These are phyloP conservation scores for Discostella pseudostelligera DNA, from an alignment of 108 stramenopile species.

Conservation along the genomic window DNA sequence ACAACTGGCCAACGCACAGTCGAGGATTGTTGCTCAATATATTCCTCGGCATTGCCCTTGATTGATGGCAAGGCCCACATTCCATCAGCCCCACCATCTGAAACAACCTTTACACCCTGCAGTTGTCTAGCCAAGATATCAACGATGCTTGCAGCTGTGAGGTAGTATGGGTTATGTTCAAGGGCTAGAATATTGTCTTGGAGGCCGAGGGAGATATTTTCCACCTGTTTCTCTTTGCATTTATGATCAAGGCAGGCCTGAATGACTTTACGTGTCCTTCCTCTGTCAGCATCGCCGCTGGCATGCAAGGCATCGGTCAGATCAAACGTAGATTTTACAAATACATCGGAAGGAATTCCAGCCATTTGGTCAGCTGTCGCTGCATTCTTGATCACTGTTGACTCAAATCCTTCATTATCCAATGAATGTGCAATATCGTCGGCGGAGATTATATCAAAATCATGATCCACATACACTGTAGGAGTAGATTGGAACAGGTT, in stretches of 20 bases:
- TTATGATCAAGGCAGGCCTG: conserved; percentile 18
- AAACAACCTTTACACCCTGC: conserved; percentile 5
- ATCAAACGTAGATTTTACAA: conserved; percentile 27
- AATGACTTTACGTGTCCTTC: conserved; percentile 17
- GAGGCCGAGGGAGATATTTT: conserved; percentile 18
- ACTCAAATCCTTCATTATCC: conserved; percentile 47
- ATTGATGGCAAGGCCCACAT: conserved; percentile 29
- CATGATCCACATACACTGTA: conserved; percentile 58
- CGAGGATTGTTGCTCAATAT: conserved; percentile 18
- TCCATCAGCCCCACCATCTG: conserved; percentile 36
- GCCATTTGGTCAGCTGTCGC: conserved; percentile 13
- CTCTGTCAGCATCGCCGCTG: conserved; percentile 28
- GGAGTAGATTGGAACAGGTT: no score
- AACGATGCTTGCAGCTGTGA: conserved; percentile 30
- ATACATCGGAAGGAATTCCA: conserved; percentile 30
- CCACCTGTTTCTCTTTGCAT: conserved; percentile 10
- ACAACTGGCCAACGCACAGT: conserved; percentile 37
- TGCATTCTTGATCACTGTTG: conserved; percentile 48
- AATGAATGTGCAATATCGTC: conserved; percentile 46
- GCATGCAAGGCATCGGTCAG: conserved; percentile 39
- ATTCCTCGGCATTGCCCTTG: conserved; percentile 10
- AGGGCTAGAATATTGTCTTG: conserved; percentile 38
- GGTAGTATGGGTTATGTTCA: conserved; percentile 37
- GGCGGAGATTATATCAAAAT: conserved; percentile 41
- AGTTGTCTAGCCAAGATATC: conserved; percentile 33